A percentile compares a stretch with the other conserved stretches of the same genome.
Evolutionary conservation across 345 rosid species (phyloP).

Genomic region (Dipteronia sinensis): DNA sequence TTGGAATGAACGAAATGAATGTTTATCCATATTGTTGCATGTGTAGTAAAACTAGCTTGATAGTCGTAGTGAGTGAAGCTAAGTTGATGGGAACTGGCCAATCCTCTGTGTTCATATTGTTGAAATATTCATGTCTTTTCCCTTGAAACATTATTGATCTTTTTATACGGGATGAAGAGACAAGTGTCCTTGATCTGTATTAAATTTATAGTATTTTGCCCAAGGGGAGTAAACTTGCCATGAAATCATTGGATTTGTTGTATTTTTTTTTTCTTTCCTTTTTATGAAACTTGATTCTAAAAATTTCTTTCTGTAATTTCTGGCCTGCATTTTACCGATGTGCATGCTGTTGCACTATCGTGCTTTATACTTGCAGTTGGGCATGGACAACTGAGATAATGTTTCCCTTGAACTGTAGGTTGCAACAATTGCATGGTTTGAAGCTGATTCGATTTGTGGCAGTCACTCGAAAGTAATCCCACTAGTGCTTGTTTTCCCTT

Average conservation of each 20-base stretch:
- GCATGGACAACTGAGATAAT: slow-evolving; percentile 13
- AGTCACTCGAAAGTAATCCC: slow-evolving; percentile 93
- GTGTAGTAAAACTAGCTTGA: neutral
- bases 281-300: neutral
- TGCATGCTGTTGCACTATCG: neutral
- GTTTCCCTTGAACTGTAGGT: slow-evolving; percentile 55
- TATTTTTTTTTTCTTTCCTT: neutral
- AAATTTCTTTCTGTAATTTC: neutral
- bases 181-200: neutral
- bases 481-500: slow-evolving; percentile 84
- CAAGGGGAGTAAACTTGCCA: neutral
- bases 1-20: neutral
- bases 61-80: neutral
- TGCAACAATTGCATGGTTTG: slow-evolving; percentile 99
- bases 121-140: slow-evolving; percentile 1
- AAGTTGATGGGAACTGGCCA: neutral
- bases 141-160: neutral
- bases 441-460: slow-evolving; percentile 97
- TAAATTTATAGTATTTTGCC: neutral
- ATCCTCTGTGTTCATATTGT: neutral
- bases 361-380: neutral
- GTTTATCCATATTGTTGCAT: neutral
- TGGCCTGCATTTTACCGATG: neutral
- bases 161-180: neutral
- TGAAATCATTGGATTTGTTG: neutral